phyloP scores from a whole-genome alignment of 2,329 filamentous ascomycete species.

The Scortechinia acanthostroma region DNA sequence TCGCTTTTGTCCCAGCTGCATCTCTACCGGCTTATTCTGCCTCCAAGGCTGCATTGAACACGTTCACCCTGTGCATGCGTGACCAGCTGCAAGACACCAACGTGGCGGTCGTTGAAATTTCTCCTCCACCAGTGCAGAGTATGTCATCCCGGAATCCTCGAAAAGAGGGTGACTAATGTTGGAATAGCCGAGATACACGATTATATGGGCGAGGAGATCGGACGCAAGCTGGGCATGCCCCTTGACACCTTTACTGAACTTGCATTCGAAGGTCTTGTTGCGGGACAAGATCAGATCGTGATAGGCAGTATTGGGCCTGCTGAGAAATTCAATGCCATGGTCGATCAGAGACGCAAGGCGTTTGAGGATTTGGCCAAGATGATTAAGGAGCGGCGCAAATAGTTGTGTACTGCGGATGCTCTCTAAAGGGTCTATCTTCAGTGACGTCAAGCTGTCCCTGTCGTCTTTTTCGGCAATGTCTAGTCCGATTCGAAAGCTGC shows the following conservation, averaged over 20 bases:
- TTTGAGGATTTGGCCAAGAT: no score
- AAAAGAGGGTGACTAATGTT: no score
- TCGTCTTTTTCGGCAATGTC: no score
- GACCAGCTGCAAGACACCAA: conserved; percentile 23
- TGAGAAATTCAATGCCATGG: no score
- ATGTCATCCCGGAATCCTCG: no score
- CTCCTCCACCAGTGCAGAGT: conserved; percentile 18
- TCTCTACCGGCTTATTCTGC: conserved; percentile 28
- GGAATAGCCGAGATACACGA: conserved; percentile 36
- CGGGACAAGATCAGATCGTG: conserved; percentile 27
- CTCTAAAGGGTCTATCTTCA: no score
- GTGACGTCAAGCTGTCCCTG: no score
- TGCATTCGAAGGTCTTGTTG: conserved; percentile 23
- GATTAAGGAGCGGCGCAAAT: no score
- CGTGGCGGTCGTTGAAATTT: conserved; percentile 30
- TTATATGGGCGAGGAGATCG: conserved; percentile 29
- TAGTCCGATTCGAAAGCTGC: no score
- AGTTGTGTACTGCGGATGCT: no score
- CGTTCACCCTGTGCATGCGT: conserved; percentile 29
- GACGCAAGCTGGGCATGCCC: conserved; percentile 37
- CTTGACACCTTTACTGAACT: conserved; percentile 30
- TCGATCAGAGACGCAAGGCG: no score
- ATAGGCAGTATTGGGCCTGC: no score
- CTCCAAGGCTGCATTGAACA: conserved; percentile 33
- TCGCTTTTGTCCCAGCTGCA: conserved; percentile 24